Evolutionary conservation across 352 stramenopile genomes (phyloP), one percentile per base, ranked within the genome.

Genomic region (Pythium plurisporium): DNA sequence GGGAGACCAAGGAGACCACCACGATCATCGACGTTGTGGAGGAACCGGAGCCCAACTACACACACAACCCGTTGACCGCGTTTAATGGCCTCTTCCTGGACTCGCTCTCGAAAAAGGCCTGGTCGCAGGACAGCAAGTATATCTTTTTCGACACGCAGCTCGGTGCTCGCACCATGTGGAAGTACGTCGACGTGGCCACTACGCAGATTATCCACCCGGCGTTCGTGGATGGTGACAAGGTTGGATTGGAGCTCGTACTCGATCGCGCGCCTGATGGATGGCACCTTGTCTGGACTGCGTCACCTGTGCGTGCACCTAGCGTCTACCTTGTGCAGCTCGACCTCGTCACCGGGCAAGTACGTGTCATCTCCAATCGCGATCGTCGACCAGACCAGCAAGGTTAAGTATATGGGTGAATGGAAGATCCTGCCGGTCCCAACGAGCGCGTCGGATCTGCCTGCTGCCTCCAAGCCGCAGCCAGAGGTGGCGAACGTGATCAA

Each of bases 31-130:
- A 83, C 26, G 72, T 92, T 49, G 73, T 83, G 20, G 63, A 85
- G 10, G 74, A 88, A 30, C 78, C 80, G 4, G 64, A 76, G 26
- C 43, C 59, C 10, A 49, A 55, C 8, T 72, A 68, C 59, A 67
- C 52, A 2, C 36, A 65, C 12, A 58, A 72, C 34, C 61, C 80
- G 5, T 64, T 69, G 15, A 76, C 74, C 20, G 67, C 73, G 14
- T 91, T 93, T 59, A 89, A 87, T 30, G 83, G 82, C 5, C 55
- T 92, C 15, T 92, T 87, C 52, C 74, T 68, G n/a, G 66, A 67
- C 25, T 73, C 74, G 23, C 59, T 92, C 26, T 55, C 59, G 25
- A 51, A 65, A 38, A 79, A 74, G 15, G 77, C 72, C 5, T 92
- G 82, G 82, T 85, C 77, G 2, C 40, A 53, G 9, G 78, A 92